phyloP scores from a whole-genome alignment of 768 basidiomycete species.

The Coprinopsis marcescibilis region DNA sequence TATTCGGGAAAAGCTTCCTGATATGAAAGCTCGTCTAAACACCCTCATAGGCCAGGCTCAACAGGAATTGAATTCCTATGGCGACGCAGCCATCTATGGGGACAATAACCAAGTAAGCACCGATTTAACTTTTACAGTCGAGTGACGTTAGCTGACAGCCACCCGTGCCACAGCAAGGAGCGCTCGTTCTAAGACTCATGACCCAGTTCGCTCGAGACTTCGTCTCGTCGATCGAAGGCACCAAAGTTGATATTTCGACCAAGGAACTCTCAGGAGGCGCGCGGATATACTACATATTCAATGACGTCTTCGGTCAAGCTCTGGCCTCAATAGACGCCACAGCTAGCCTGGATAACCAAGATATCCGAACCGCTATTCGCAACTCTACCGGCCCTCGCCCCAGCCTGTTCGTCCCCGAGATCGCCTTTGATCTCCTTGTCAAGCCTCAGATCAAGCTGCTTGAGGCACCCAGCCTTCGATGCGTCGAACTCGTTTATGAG shows the following conservation, averaged over 20 bases:
- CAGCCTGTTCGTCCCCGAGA: conserved; percentile 94
- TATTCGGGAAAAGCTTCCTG: conserved; percentile 96
- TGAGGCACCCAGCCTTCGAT: conserved; percentile 89
- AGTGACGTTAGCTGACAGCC: conserved; percentile 8
- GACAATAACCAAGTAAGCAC: conserved; percentile 82
- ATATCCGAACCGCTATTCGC: conserved; percentile 96
- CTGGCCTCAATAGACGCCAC: conserved; percentile 88
- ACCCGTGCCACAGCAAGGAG: conserved; percentile 57
- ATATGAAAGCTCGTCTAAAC: conserved; percentile 98
- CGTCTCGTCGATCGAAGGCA: conserved; percentile 94
- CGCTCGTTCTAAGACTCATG: conserved; percentile 91
- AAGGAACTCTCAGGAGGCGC: conserved; percentile 98
- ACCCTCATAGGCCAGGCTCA: conserved; percentile 99
- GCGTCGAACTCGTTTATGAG: conserved; percentile 97
- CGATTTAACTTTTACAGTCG: conserved; percentile 4
- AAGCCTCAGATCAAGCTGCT: conserved; percentile 98
- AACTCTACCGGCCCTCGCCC: conserved; percentile 97
- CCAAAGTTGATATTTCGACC: conserved; percentile 91
- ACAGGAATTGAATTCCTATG: conserved; percentile 95
- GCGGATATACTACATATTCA: conserved; percentile 99
- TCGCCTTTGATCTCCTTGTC: conserved; percentile 93
- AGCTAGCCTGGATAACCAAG: conserved; percentile 83
- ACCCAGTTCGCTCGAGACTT: conserved; percentile 98
- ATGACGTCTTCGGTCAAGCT: conserved; percentile 94
- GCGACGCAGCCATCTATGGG: conserved; percentile 87